phyloP scores from a whole-genome alignment of 768 basidiomycete species.

The Kwoniella pini region DNA sequence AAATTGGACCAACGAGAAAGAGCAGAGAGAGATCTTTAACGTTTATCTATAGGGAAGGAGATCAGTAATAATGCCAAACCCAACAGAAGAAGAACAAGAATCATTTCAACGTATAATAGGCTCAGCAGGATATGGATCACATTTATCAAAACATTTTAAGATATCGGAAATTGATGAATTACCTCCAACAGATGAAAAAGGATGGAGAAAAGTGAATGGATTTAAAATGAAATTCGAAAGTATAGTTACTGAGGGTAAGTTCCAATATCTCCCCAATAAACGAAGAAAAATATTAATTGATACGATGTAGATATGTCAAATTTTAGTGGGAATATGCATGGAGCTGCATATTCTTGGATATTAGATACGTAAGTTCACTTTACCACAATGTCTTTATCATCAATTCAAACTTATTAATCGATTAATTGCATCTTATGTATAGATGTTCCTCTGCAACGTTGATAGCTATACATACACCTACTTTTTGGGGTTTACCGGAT shows the following conservation, averaged over 20 bases:
- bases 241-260: constrained; percentile 25
- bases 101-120: constrained; percentile 17
- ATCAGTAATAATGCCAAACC: constrained; percentile 21
- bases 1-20: too few relatives aligned
- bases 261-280: not conserved
- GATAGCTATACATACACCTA: constrained; percentile 31
- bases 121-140: constrained; percentile 8
- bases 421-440: too few relatives aligned
- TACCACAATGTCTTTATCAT: too few relatives aligned
- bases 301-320: constrained; percentile 37
- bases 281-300: too few relatives aligned
- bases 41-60: too few relatives aligned
- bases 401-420: too few relatives aligned
- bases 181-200: constrained; percentile 26
- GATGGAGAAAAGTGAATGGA: constrained; percentile 32
- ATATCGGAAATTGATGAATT: constrained; percentile 26
- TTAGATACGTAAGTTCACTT: constrained; percentile 34
- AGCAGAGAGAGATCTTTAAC: too few relatives aligned
- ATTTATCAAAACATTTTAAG: constrained; percentile 6
- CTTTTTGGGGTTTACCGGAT: constrained; percentile 45
- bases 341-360: constrained; percentile 36
- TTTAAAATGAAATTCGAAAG: constrained; percentile 19
- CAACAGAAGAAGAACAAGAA: constrained; percentile 21
- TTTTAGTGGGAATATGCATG: constrained; percentile 30
- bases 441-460: constrained; percentile 40